phyloP scores from a whole-genome alignment of 2,329 filamentous ascomycete genomes.

The Pseudogymnoascus sp. region DNA sequence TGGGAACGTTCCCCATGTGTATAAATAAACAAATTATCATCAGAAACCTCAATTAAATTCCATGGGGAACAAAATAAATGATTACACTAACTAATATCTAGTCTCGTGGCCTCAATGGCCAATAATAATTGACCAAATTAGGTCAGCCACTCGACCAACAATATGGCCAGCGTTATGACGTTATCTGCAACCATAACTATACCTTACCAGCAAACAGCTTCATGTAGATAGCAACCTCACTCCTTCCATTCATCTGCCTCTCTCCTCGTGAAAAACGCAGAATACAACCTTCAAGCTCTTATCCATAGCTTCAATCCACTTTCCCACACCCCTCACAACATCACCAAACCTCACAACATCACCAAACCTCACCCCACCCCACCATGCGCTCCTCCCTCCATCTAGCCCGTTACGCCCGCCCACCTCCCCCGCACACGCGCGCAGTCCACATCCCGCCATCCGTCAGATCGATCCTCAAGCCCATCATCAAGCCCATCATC shows the following conservation, averaged over 20 bases:
- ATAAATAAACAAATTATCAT: conserved; percentile 1
- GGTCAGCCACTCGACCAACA: neutral
- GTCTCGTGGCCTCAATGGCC: neutral
- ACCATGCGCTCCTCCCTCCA: neutral
- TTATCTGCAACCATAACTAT: neutral
- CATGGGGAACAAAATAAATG: neutral
- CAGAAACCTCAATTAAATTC: neutral
- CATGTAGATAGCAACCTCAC: neutral
- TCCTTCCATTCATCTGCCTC: neutral
- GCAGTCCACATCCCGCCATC: neutral
- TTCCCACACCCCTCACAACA: neutral
- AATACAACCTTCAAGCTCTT: neutral
- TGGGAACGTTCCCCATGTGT: neutral
- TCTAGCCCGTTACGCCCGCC: neutral
- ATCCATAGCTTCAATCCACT: neutral
- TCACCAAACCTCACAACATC: neutral
- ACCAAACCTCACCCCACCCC: neutral
- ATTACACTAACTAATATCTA: neutral
- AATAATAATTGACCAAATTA: neutral
- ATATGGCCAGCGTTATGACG: neutral
- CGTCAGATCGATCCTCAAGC: neutral
- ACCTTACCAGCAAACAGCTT: neutral
- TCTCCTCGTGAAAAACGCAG: neutral
- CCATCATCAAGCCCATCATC: neutral
- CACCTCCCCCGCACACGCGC: neutral